phyloP scores from a whole-genome alignment of 345 rosid genomes.

The Eutrema japonicum region DNA sequence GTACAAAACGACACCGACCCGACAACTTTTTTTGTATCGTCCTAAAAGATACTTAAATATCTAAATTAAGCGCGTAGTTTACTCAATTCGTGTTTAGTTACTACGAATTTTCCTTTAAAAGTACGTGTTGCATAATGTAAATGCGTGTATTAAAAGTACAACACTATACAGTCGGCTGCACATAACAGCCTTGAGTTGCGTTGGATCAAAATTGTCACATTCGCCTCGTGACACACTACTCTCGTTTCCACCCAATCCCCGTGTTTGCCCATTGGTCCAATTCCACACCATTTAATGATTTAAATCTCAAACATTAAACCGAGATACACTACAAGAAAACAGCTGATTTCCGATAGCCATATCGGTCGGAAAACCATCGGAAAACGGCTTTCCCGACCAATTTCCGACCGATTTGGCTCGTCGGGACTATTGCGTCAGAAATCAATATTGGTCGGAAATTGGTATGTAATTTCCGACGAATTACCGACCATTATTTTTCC shows the following conservation, averaged over 20 bases:
- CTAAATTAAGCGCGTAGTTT: conserved; percentile 8
- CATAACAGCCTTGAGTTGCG: conserved; percentile 33
- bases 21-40: conserved; percentile 31
- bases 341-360: too few species aligned
- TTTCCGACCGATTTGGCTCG: too few species aligned
- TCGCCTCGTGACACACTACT: conserved; percentile 36
- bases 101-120: neutral
- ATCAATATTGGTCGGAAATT: too few species aligned
- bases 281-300: conserved; percentile 15
- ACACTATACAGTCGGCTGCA: conserved; percentile 9
- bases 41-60: conserved; percentile 21
- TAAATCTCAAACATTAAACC: conserved; percentile 4
- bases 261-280: conserved; percentile 25
- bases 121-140: conserved; percentile 9
- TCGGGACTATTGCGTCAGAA: too few species aligned
- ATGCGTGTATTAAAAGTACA: conserved; percentile 16
- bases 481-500: too few species aligned
- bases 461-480: too few species aligned
- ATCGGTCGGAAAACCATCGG: too few species aligned
- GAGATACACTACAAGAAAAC: too few species aligned
- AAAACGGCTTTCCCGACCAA: too few species aligned
- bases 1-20: conserved; percentile 38
- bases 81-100: conserved; percentile 24
- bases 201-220: conserved; percentile 31
- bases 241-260: conserved; percentile 18